Conservation (phyloP, 1,284 basidiomycete species). For the Somion occarium region DNA sequence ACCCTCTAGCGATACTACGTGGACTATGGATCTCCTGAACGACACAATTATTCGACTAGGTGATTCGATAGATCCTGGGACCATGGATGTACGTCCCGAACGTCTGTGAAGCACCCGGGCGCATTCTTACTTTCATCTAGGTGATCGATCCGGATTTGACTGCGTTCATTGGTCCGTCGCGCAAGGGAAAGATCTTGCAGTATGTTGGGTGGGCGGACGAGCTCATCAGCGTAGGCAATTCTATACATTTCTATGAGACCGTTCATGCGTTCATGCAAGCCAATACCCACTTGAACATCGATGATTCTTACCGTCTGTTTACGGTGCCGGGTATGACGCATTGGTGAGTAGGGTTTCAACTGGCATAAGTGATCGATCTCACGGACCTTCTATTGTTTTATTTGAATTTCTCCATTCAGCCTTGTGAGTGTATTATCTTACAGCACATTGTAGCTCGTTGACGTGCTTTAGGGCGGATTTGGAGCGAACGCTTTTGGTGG, state of each 20-base stretch:
- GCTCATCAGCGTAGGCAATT: conserved; percentile 25
- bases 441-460: background rate
- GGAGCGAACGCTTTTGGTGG: conserved; percentile 24
- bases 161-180: background rate
- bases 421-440: no score
- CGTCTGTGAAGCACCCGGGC: background rate
- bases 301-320: conserved; percentile 36
- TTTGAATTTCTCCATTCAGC: no score
- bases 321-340: conserved; percentile 39
- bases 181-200: conserved; percentile 1
- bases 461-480: conserved; percentile 20
- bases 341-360: conserved; percentile 20
- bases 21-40: conserved; percentile 17
- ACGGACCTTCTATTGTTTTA: no score
- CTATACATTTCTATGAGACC: conserved; percentile 31
- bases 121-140: background rate
- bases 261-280: conserved; percentile 24
- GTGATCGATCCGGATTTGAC: background rate
- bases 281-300: conserved; percentile 21
- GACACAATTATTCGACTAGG: conserved; percentile 12
- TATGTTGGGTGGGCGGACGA: conserved; percentile 11
- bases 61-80: conserved; percentile 18
- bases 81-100: conserved; percentile 14
- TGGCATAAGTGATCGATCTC: background rate
- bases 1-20: conserved; percentile 16